Conservation (phyloP, 2,329 filamentous ascomycete species). For the Alternaria brassicicola region DNA sequence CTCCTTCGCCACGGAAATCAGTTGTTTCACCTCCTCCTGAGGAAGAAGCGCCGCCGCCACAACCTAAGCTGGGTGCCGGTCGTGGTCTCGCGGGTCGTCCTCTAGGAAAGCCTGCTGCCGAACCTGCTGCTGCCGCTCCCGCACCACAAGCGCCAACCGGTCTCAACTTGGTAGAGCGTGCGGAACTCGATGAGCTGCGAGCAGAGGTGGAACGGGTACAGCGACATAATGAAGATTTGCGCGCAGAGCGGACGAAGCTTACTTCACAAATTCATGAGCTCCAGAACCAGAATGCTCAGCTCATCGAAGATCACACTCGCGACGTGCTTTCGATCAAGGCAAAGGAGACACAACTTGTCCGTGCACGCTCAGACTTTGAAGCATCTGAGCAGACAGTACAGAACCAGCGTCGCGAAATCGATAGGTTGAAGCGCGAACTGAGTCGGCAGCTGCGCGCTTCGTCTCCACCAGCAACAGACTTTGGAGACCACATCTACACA, state of each 20-base stretch:
- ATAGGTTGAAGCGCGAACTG: slow-evolving; percentile 87
- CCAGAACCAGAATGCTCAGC: slow-evolving; percentile 93
- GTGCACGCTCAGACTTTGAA: slow-evolving; percentile 87
- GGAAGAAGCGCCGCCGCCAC: slow-evolving; percentile 50
- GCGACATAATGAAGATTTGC: slow-evolving; percentile 77
- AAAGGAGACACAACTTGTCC: slow-evolving; percentile 95
- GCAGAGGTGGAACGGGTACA: slow-evolving; percentile 79
- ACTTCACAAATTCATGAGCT: slow-evolving; percentile 89
- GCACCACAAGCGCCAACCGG: slow-evolving; percentile 62
- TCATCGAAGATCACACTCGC: slow-evolving; percentile 96
- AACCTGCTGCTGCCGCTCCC: slow-evolving; percentile 55
- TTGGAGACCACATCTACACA: slow-evolving; percentile 58
- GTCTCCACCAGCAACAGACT: slow-evolving; percentile 61
- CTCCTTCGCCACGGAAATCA: slow-evolving; percentile 49
- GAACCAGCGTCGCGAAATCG: slow-evolving; percentile 83
- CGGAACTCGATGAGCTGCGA: slow-evolving; percentile 90
- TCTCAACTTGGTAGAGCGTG: slow-evolving; percentile 78
- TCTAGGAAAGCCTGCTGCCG: slow-evolving; percentile 82
- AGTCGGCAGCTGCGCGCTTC: slow-evolving; percentile 59
- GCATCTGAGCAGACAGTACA: slow-evolving; percentile 86
- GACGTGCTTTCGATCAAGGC: slow-evolving; percentile 97
- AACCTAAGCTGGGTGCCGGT: slow-evolving; percentile 67
- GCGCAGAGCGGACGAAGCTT: slow-evolving; percentile 80
- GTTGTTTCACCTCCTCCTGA: slow-evolving; percentile 56
- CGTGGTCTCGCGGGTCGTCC: slow-evolving; percentile 84